Evolutionary conservation across 2,329 filamentous ascomycete species (phyloP).

Genomic region (Colletotrichum sp.): DNA sequence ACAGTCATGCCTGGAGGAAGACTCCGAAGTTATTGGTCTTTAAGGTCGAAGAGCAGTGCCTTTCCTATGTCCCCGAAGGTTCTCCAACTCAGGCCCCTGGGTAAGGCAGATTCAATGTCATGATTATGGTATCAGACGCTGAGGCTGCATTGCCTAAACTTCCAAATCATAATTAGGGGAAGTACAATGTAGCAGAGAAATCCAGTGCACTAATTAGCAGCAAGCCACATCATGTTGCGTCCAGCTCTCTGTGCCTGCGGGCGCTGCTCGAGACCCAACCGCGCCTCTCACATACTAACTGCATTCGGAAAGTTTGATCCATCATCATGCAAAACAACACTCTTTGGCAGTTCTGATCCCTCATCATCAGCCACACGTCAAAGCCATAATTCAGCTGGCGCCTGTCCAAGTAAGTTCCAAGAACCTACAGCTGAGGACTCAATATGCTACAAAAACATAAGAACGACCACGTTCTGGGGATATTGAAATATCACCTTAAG

Average conservation of each 20-base stretch:
- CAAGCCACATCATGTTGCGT: neutral
- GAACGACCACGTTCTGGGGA: neutral
- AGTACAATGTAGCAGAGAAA: no score
- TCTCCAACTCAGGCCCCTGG: neutral
- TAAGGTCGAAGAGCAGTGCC: no score
- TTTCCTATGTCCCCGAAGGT: no score
- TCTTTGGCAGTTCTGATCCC: neutral
- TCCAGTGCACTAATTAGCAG: neutral
- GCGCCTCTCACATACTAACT: neutral
- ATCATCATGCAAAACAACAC: neutral
- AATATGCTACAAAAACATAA: neutral
- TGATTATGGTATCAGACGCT: neutral
- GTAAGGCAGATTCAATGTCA: neutral
- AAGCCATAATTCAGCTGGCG: neutral
- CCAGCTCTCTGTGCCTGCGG: neutral
- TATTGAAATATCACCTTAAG: neutral
- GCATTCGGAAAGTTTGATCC: neutral
- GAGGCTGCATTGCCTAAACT: neutral
- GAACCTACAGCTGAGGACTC: neutral
- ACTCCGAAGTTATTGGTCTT: no score
- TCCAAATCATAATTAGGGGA: no score
- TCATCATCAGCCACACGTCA: neutral
- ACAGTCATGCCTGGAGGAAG: no score
- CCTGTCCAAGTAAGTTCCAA: no score
- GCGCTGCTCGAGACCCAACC: neutral